phyloP scores from a whole-genome alignment of 768 basidiomycete genomes.

The Botryobasidium botryosum region DNA sequence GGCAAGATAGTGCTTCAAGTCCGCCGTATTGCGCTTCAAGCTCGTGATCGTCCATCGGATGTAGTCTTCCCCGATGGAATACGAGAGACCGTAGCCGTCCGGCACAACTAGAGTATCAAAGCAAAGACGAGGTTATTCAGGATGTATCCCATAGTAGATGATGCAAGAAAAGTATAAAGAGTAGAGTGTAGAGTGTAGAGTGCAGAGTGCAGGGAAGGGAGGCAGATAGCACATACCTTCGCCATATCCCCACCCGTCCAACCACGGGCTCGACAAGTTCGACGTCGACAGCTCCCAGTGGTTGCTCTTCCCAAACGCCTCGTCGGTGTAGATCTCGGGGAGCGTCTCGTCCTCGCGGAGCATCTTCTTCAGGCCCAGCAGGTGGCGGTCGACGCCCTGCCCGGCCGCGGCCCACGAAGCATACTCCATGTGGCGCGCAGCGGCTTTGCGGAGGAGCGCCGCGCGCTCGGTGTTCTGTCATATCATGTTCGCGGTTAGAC shows the following conservation, averaged over 20 bases:
- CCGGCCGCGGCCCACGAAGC: conserved; percentile 84
- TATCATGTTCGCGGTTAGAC: too few relatives aligned
- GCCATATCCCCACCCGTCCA: conserved; percentile 96
- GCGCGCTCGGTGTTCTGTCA: conserved; percentile 42
- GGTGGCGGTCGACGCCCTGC: conserved; percentile 86
- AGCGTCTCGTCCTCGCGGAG: conserved; percentile 51
- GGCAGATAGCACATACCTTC: conserved; percentile 42
- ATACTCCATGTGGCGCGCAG: conserved; percentile 71
- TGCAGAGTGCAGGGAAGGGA: not conserved
- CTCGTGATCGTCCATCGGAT: conserved; percentile 89
- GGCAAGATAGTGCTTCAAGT: conserved; percentile 42
- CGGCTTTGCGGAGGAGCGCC: conserved; percentile 56
- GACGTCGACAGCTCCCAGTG: conserved; percentile 94
- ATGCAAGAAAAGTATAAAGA: too few relatives aligned
- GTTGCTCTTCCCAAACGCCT: conserved; percentile 44
- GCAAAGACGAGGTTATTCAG: not conserved
- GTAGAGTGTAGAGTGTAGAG: too few relatives aligned
- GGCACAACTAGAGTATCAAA: conserved; percentile 43
- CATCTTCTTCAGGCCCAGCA: conserved; percentile 83
- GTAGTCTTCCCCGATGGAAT: conserved; percentile 69
- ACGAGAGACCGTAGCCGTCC: conserved; percentile 84
- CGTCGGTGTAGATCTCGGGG: conserved; percentile 62
- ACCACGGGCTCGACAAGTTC: conserved; percentile 60
- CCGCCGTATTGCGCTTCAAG: conserved; percentile 24
- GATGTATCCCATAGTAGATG: too few relatives aligned